phyloP scores from a whole-genome alignment of 2,329 filamentous ascomycete genomes.

The Nectriaceae sp. region DNA sequence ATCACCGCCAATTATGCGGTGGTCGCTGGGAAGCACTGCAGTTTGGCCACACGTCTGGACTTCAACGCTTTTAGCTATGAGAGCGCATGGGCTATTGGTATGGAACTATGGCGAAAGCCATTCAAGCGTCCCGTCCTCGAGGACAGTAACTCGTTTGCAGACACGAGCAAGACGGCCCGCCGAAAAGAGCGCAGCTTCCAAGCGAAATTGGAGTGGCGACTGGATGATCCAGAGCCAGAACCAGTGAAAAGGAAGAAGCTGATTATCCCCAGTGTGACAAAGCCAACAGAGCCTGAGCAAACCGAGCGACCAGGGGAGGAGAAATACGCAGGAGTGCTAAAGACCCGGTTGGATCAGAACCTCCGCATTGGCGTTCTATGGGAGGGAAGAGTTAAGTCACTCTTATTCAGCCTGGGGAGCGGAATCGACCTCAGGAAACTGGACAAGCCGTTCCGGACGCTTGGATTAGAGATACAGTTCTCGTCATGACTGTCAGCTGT shows the following conservation, averaged over 20 bases:
- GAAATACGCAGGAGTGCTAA: slow-evolving; percentile 82
- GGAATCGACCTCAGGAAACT: slow-evolving; percentile 77
- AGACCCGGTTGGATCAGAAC: slow-evolving; percentile 86
- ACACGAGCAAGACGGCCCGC: slow-evolving; percentile 8
- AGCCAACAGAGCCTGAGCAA: slow-evolving; percentile 19
- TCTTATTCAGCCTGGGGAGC: slow-evolving; percentile 88
- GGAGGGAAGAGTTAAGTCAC: slow-evolving; percentile 90
- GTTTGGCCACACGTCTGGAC: slow-evolving; percentile 87
- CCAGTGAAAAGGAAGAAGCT: slow-evolving; percentile 7
- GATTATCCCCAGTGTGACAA: slow-evolving; percentile 8
- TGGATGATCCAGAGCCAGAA: slow-evolving; percentile 40
- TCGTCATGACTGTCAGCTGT: slow-evolving; percentile 60
- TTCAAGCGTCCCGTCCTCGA: slow-evolving; percentile 38
- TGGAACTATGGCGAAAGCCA: slow-evolving; percentile 84
- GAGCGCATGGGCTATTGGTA: slow-evolving; percentile 87
- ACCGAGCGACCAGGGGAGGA: slow-evolving; percentile 48
- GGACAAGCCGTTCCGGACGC: slow-evolving; percentile 74
- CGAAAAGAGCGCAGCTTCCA: slow-evolving; percentile 48
- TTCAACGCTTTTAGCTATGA: slow-evolving; percentile 99
- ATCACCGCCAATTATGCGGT: slow-evolving; percentile 91
- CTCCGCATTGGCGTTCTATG: slow-evolving; percentile 84
- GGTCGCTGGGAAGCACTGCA: slow-evolving; percentile 78
- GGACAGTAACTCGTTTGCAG: neutral
- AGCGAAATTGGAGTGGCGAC: slow-evolving; percentile 54
- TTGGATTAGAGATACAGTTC: slow-evolving; percentile 81